A percentile compares a stretch with the other conserved stretches of the same genome.
phyloP scores from a whole-genome alignment of 1,284 basidiomycete genomes.

The Lentinula novae-zelandiae region DNA sequence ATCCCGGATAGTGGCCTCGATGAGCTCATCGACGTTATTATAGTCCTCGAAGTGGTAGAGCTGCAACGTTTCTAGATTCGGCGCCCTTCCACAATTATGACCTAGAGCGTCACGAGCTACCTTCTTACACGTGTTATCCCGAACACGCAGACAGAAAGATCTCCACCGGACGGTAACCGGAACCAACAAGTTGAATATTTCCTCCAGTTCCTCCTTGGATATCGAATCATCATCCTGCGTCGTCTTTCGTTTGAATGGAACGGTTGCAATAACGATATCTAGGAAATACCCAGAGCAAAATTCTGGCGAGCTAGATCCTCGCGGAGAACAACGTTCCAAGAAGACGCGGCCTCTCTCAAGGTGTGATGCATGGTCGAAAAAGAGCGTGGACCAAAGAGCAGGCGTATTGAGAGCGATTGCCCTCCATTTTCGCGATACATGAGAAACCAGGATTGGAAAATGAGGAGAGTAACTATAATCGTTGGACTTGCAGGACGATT shows the following conservation, averaged over 20 bases:
- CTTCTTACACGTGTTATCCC: slow-evolving; percentile 51
- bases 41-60: slow-evolving; percentile 63
- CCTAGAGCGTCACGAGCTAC: slow-evolving; percentile 45
- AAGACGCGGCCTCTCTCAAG: slow-evolving; percentile 43
- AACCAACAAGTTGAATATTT: slow-evolving; percentile 45
- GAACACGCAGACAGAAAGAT: slow-evolving; percentile 53
- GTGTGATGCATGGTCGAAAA: slow-evolving; percentile 46
- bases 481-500: slow-evolving; percentile 33
- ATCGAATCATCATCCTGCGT: slow-evolving; percentile 35
- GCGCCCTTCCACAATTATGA: slow-evolving; percentile 42
- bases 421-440: slow-evolving; percentile 53
- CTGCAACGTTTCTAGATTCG: slow-evolving; percentile 51
- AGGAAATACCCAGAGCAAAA: slow-evolving; percentile 30
- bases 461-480: slow-evolving; percentile 34
- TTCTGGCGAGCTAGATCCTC: slow-evolving; percentile 17
- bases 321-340: slow-evolving; percentile 31
- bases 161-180: slow-evolving; percentile 51
- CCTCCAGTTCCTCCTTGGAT: slow-evolving; percentile 37
- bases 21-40: slow-evolving; percentile 42
- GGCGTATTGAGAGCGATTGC: slow-evolving; percentile 45
- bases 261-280: slow-evolving; percentile 56
- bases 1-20: slow-evolving; percentile 49
- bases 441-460: slow-evolving; percentile 50
- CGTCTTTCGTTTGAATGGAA: slow-evolving; percentile 40
- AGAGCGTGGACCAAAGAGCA: slow-evolving; percentile 49